A percentile compares a stretch with the other conserved stretches of the same genome.
Evolutionary conservation across 352 stramenopile species (phyloP).

Genomic region (Phytophthora foliorum): DNA sequence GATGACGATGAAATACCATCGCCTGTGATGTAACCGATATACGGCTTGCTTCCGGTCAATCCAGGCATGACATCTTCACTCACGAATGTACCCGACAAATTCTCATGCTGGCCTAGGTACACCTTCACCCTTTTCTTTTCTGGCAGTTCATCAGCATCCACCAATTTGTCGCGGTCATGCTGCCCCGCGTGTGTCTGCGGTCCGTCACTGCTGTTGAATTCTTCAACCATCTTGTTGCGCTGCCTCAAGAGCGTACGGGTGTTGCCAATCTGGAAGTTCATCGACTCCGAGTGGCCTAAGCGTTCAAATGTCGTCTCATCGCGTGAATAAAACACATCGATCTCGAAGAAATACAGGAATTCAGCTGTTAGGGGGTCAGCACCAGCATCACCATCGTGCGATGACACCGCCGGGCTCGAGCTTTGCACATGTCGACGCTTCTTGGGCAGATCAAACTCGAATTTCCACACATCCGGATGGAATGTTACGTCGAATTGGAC

Average conservation of each 20-base stretch:
- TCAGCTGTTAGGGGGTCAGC: constrained; percentile 60
- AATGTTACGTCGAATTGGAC: constrained; percentile 88
- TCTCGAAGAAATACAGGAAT: constrained; percentile 91
- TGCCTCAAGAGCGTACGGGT: constrained; percentile 86
- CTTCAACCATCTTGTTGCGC: constrained; percentile 80
- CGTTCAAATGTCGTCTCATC: constrained; percentile 73
- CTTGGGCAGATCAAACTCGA: constrained; percentile 90
- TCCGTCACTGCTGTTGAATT: constrained; percentile 42
- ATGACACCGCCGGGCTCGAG: constrained; percentile 30
- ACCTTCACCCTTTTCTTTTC: constrained; percentile 88
- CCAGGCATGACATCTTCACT: constrained; percentile 39
- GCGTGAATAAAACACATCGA: constrained; percentile 81
- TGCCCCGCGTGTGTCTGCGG: constrained; percentile 30
- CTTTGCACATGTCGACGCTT: constrained; percentile 80
- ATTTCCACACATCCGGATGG: constrained; percentile 92
- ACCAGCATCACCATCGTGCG: constrained; percentile 29
- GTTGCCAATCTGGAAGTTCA: constrained; percentile 89
- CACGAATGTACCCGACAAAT: constrained; percentile 47
- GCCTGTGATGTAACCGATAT: constrained; percentile 42
- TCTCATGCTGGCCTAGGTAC: constrained; percentile 48
- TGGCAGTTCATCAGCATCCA: constrained; percentile 61
- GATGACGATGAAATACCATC: constrained; percentile 47
- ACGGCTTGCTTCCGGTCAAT: constrained; percentile 16
- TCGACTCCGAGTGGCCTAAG: constrained; percentile 75
- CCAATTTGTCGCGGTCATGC: constrained; percentile 58